Percentiles rank a stretch among this genome's conserved stretches.
Evolutionary conservation across 2,329 filamentous ascomycete genomes (phyloP).

Genomic region (Aspergillus pseudoviridinutans): DNA sequence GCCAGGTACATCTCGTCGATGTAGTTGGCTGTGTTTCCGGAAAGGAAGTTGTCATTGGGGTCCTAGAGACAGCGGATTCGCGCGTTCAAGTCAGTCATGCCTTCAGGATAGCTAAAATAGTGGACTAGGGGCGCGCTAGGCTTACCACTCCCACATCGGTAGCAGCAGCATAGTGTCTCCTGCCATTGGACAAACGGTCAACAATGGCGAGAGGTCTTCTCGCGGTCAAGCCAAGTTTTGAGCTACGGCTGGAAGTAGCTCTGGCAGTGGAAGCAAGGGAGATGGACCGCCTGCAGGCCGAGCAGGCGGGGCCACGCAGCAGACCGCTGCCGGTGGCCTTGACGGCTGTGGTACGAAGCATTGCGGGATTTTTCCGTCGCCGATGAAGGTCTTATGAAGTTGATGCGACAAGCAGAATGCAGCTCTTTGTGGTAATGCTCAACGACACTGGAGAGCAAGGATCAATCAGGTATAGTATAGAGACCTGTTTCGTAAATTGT

Average conservation of each 20-base stretch:
- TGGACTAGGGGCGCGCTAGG: slow-evolving; percentile 13
- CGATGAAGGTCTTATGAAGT: slow-evolving; percentile 6
- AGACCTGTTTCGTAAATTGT: neutral
- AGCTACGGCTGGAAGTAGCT: slow-evolving; percentile 24
- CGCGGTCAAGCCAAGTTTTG: slow-evolving; percentile 34
- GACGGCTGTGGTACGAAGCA: slow-evolving; percentile 37
- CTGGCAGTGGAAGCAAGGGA: slow-evolving; percentile 31
- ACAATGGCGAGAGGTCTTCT: slow-evolving; percentile 43
- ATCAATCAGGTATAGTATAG: neutral
- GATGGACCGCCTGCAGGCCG: slow-evolving; percentile 30
- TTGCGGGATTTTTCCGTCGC: slow-evolving; percentile 29
- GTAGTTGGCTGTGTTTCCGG: slow-evolving; percentile 96
- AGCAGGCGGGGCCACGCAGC: slow-evolving; percentile 33
- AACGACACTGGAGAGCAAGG: neutral
- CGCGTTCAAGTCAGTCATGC: slow-evolving; percentile 21
- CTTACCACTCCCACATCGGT: slow-evolving; percentile 58
- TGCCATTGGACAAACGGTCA: slow-evolving; percentile 34
- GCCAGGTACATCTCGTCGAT: slow-evolving; percentile 99
- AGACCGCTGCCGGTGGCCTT: slow-evolving; percentile 38
- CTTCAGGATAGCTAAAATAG: neutral
- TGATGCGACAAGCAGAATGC: neutral
- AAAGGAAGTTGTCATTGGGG: slow-evolving; percentile 92
- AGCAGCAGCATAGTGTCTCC: slow-evolving; percentile 56
- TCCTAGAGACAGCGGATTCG: slow-evolving; percentile 49
- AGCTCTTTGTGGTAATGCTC: neutral